Conservation (phyloP, 306 rosid genomes). For the Cucurbita argyrosperma region DNA sequence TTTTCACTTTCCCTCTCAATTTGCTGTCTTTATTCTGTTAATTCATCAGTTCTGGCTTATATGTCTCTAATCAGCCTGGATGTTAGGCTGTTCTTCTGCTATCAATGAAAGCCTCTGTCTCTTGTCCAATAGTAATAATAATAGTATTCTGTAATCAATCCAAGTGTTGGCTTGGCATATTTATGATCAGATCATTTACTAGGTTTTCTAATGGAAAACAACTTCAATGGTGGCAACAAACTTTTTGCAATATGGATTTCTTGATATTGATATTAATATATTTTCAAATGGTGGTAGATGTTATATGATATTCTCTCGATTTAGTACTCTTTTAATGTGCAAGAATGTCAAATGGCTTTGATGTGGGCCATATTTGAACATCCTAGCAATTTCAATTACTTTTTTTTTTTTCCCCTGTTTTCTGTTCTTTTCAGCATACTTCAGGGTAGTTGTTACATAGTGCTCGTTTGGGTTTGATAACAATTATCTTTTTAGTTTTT, state of each 20-base stretch:
- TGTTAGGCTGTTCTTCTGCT: background rate
- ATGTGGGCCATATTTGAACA: background rate
- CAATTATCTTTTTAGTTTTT: background rate
- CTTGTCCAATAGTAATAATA: background rate
- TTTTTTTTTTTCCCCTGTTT: background rate
- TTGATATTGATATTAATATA: background rate
- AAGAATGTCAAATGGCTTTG: background rate
- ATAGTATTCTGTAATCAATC: background rate
- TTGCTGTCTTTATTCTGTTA: background rate
- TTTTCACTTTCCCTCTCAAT: background rate
- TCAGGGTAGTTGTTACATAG: background rate
- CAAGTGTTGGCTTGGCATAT: background rate
- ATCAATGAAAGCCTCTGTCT: background rate
- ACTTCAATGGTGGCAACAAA: background rate
- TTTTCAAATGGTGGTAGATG: background rate
- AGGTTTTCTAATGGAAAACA: background rate
- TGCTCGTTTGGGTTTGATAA: background rate
- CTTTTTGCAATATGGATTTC: background rate
- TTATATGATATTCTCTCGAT: background rate
- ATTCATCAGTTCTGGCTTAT: background rate
- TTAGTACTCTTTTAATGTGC: background rate
- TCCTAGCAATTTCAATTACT: background rate
- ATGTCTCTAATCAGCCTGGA: background rate
- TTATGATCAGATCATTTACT: background rate
- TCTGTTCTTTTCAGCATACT: background rate